phyloP scores from a whole-genome alignment of 2,329 filamentous ascomycete genomes.

The Juglanconis sp. region DNA sequence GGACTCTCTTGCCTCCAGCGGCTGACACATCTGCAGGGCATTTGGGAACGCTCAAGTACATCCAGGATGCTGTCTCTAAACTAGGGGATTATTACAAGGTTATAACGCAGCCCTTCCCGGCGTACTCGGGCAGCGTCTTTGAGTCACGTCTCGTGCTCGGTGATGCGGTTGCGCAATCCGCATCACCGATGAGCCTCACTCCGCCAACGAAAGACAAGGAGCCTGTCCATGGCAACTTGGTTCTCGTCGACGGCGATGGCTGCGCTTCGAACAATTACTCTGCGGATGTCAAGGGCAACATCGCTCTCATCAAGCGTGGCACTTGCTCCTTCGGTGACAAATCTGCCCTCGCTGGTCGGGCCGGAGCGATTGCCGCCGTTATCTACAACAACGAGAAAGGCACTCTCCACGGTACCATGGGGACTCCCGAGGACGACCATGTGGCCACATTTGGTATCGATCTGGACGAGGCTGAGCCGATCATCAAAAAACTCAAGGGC shows the following conservation, averaged over 20 bases:
- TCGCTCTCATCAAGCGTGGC: conserved; percentile 70
- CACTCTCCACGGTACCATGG: conserved; percentile 65
- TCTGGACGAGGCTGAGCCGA: conserved; percentile 53
- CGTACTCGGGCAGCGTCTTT: conserved; percentile 57
- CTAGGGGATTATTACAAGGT: conserved; percentile 60
- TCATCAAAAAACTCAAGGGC: conserved; percentile 51
- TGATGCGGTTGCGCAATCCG: conserved; percentile 45
- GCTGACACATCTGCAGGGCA: conserved; percentile 45
- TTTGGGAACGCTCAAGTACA: conserved; percentile 60
- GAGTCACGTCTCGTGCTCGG: conserved; percentile 58
- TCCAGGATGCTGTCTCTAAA: conserved; percentile 51
- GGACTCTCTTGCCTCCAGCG: too few relatives aligned
- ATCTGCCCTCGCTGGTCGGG: conserved; percentile 62
- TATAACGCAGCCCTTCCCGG: conserved; percentile 62
- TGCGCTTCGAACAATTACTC: conserved; percentile 65
- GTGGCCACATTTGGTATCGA: conserved; percentile 68
- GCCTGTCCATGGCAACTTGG: conserved; percentile 56
- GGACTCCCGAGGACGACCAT: conserved; percentile 55
- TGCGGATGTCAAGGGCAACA: conserved; percentile 52
- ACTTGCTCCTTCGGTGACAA: conserved; percentile 70
- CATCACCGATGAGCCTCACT: conserved; percentile 61
- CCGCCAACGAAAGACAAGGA: conserved; percentile 61
- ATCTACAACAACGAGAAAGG: conserved; percentile 72
- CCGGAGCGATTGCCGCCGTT: conserved; percentile 68
- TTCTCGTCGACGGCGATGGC: conserved; percentile 60